A percentile compares a stretch with the other conserved stretches of the same genome.
Conservation (phyloP, 2,329 filamentous ascomycete genomes). For the Hortaea sp. region DNA sequence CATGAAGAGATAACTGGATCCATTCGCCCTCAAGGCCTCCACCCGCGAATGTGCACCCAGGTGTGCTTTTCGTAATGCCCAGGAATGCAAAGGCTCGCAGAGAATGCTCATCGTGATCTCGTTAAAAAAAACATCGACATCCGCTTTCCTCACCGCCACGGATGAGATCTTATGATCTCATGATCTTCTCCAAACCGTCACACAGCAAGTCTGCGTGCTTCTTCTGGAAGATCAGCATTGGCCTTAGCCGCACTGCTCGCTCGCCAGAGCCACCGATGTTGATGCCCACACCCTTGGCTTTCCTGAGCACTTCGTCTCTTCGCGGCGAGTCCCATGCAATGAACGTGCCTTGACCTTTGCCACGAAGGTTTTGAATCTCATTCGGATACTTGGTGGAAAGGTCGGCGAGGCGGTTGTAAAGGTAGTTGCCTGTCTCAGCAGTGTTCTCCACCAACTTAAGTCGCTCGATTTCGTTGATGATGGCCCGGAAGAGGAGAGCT, state of each 20-base stretch:
- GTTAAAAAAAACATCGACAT: not conserved
- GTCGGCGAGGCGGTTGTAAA: slow-evolving; percentile 58
- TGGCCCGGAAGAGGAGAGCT: slow-evolving; percentile 75
- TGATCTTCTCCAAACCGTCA: slow-evolving; percentile 31
- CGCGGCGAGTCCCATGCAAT: slow-evolving; percentile 81
- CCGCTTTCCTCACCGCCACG: too few species aligned
- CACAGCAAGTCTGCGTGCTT: slow-evolving; percentile 80
- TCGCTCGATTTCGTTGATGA: slow-evolving; percentile 69
- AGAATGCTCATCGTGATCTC: not conserved
- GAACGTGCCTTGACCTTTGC: slow-evolving; percentile 82
- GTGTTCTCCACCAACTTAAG: slow-evolving; percentile 72
- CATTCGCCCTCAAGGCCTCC: too few species aligned
- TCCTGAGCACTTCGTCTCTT: slow-evolving; percentile 67
- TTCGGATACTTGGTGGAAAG: slow-evolving; percentile 62
- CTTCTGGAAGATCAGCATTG: slow-evolving; percentile 89
- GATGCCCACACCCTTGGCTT: slow-evolving; percentile 69
- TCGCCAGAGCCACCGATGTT: slow-evolving; percentile 80
- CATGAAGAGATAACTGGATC: too few species aligned
- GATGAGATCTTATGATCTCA: slow-evolving; percentile 14
- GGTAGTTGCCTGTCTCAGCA: slow-evolving; percentile 65
- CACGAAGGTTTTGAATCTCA: slow-evolving; percentile 73
- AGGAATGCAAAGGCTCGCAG: too few species aligned
- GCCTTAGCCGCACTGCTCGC: slow-evolving; percentile 65
- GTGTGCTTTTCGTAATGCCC: too few species aligned
- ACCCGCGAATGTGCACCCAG: too few species aligned